Base-by-base conservation (phyloP, 345 rosid species). In the Salix caprea region DNA sequence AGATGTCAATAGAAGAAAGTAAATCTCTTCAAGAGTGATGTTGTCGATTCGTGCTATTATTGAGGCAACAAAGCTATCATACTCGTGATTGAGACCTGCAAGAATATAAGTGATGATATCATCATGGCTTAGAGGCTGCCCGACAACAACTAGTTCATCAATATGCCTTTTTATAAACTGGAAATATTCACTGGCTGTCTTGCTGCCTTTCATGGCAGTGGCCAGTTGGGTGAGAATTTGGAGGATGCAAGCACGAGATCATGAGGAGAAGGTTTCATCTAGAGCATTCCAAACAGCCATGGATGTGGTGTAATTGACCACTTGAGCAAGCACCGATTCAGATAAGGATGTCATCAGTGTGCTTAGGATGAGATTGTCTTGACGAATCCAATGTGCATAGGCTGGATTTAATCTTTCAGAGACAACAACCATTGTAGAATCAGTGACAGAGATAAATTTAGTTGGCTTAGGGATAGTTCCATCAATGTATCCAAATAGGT, bases 301-400 rank as follows among this genome's bases (percentile, higher is more conserved):
- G 7, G 54, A 48, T 0, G 50, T 2, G 3, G 50, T 44, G 3
- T 48, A 48, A 5, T 15, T 16, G 2, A 16, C 54, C 1, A 48
- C 21, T 16, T 48, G 7, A 4, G 54, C 54, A 16, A 50, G 54
- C 0, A 50, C 5, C 0, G 2, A 0, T 2, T 50, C 32, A 30
- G 32, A 30, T 3, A 30, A 3, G 2, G 32, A 30, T 2, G 32
- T 30, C 32, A 30, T 2, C 3, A 30, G 32, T 30, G 32, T 30
- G 7, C 7, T 50, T 1, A 50, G 8, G 0, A 50, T 50, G 0
- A 16, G 0, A 5, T 50, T 50, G 0, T 50, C 56, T 1, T 46
- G 52, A 13, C 16, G 5, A 3, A 44, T 1, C 52, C 52, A 46
- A 13, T 46, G 6, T 2, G 5, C 0, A 21, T 48, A 48, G 54